phyloP scores from a whole-genome alignment of 2,329 filamentous ascomycete species.

The Penicillium italicum region DNA sequence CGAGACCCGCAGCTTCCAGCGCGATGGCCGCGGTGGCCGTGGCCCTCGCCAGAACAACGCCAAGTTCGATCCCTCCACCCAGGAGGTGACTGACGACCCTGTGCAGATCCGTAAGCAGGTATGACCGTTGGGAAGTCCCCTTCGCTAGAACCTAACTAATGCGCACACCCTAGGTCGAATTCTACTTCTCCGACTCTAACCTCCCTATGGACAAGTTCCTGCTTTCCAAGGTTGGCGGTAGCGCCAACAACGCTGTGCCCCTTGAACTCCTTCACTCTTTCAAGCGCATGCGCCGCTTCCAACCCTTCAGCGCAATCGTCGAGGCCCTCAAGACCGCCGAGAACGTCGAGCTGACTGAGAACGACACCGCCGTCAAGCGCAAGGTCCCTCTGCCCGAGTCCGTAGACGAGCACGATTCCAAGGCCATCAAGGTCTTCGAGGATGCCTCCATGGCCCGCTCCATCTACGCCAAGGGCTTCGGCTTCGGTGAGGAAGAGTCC shows the following conservation, averaged over 20 bases:
- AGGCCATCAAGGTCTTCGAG: constrained; percentile 54
- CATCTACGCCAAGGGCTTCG: constrained; percentile 93
- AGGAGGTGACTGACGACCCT: constrained; percentile 71
- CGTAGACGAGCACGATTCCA: constrained; percentile 53
- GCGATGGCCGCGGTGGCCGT: constrained; percentile 26
- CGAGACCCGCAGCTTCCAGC: constrained; percentile 24
- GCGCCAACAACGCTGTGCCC: constrained; percentile 68
- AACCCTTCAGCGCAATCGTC: constrained; percentile 79
- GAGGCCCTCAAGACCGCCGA: constrained; percentile 76
- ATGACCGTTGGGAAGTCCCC: constrained; percentile 13
- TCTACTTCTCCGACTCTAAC: constrained; percentile 93
- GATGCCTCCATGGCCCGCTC: constrained; percentile 67
- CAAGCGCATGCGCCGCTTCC: constrained; percentile 94
- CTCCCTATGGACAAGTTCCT: constrained; percentile 85
- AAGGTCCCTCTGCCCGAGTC: constrained; percentile 64
- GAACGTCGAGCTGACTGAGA: constrained; percentile 68
- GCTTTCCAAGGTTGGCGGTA: constrained; percentile 71
- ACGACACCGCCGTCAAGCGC: constrained; percentile 70
- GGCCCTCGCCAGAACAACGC: constrained; percentile 50
- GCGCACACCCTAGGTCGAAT: constrained; percentile 65
- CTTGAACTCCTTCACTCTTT: constrained; percentile 78
- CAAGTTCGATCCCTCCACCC: constrained; percentile 67
- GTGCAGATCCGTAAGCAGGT: constrained; percentile 80
- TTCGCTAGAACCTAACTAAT: constrained; percentile 1
- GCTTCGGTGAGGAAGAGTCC: constrained; percentile 63